Evolutionary conservation across 164 flowering plant species (phyloP).

Genomic region (Dillenia turbinata): DNA sequence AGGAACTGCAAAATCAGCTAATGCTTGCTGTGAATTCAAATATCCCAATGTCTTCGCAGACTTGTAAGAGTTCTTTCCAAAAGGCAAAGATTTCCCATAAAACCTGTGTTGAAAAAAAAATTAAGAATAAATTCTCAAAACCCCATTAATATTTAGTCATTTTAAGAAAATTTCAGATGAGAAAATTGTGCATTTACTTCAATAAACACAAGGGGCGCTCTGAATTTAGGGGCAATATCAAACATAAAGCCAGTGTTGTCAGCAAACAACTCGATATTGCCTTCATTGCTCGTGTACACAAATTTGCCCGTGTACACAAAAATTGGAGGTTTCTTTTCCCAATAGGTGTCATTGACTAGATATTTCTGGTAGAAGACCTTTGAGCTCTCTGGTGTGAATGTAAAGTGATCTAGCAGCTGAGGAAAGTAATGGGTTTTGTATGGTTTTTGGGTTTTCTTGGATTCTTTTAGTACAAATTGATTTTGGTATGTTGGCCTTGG

Average conservation of each 20-base stretch:
- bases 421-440: constrained; percentile 40
- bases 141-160: neutral
- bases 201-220: constrained; percentile 42
- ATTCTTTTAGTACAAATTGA: constrained; percentile 12
- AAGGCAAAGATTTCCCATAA: constrained; percentile 63
- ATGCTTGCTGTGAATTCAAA: constrained; percentile 53
- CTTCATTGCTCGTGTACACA: constrained; percentile 57
- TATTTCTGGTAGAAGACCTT: constrained; percentile 49
- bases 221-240: constrained; percentile 54
- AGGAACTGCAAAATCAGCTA: constrained; percentile 56
- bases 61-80: constrained; percentile 41
- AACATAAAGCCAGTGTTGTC: constrained; percentile 51
- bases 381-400: constrained; percentile 40
- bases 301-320: constrained; percentile 59
- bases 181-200: constrained; percentile 22
- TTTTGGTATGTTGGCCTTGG: constrained; percentile 12
- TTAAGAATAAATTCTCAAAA: neutral
- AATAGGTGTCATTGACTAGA: constrained; percentile 34
- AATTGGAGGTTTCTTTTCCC: constrained; percentile 41
- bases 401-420: constrained; percentile 49
- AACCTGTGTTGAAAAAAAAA: constrained; percentile 43
- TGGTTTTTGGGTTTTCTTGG: constrained; percentile 22
- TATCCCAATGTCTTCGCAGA: constrained; percentile 51
- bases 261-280: constrained; percentile 57
- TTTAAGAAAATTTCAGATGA: neutral